Conservation (phyloP, 139 green algal species). For the Nannochloris sp. region DNA sequence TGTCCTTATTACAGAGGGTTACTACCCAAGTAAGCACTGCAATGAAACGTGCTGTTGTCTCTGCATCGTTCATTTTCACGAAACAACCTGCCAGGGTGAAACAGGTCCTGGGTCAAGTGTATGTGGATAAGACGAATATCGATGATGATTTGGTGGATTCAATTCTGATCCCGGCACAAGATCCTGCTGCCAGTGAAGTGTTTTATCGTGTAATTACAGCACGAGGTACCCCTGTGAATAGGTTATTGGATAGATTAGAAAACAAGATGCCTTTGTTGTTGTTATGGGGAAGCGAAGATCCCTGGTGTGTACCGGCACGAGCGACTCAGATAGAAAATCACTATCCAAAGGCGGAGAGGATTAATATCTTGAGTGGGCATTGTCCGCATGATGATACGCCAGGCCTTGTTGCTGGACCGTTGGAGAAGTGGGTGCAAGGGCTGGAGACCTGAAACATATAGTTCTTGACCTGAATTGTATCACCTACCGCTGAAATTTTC, state of each 20-base stretch:
- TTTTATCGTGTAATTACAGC: constrained; percentile 70
- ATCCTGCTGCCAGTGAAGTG: constrained; percentile 60
- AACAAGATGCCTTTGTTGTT: constrained; percentile 52
- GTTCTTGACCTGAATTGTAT: too few relatives aligned
- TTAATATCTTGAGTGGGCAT: constrained; percentile 50
- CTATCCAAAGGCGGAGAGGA: constrained; percentile 55
- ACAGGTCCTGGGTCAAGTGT: constrained; percentile 61
- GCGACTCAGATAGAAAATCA: constrained; percentile 47
- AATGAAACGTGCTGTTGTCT: constrained; percentile 47
- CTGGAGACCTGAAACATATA: not conserved
- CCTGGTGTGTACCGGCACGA: constrained; percentile 61
- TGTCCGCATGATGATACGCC: constrained; percentile 64
- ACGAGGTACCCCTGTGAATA: constrained; percentile 38
- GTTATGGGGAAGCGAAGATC: constrained; percentile 62
- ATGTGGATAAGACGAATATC: constrained; percentile 36
- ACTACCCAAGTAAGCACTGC: not conserved
- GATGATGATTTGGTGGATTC: constrained; percentile 57
- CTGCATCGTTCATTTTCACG: constrained; percentile 54
- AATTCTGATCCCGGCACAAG: constrained; percentile 46
- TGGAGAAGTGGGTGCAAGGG: not conserved
- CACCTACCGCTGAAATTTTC: too few relatives aligned
- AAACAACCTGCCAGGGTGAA: constrained; percentile 65
- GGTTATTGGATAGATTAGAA: constrained; percentile 38
- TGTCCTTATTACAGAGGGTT: not conserved
- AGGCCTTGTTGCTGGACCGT: constrained; percentile 4